phyloP scores from a whole-genome alignment of 2,329 filamentous ascomycete genomes.

The Neurospora sp. region DNA sequence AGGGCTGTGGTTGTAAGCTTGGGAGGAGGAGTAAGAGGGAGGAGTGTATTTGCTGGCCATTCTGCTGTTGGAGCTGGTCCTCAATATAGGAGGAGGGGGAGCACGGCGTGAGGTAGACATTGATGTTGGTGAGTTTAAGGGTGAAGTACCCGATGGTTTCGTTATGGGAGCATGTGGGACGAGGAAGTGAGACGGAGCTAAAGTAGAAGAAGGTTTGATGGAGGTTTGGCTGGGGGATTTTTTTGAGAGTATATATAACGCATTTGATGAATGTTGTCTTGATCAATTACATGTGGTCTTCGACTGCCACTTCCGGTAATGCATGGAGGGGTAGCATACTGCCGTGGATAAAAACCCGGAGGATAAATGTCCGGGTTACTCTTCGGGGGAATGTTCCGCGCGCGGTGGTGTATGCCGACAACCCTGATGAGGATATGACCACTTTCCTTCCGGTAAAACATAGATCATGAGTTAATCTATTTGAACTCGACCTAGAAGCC shows the following conservation, averaged over 20 bases:
- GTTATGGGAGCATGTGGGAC: not conserved
- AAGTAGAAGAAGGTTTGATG: not conserved
- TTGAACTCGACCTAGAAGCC: fast-evolving
- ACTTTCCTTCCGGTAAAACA: not conserved
- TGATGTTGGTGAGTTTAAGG: not conserved
- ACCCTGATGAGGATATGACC: not conserved
- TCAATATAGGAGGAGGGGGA: not conserved
- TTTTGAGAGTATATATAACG: not conserved
- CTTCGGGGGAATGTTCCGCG: not conserved
- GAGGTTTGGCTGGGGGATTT: not conserved
- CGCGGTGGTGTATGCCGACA: not conserved
- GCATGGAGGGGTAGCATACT: not conserved
- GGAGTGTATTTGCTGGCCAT: not conserved
- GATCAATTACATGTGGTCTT: not conserved
- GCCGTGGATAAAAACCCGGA: not conserved
- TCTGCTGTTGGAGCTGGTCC: not conserved
- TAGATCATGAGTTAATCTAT: not conserved
- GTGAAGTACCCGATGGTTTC: not conserved
- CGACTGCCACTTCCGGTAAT: not conserved
- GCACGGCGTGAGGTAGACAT: not conserved
- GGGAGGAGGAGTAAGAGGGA: not conserved
- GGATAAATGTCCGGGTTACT: not conserved
- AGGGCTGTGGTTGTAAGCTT: not conserved
- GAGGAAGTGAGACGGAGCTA: not conserved
- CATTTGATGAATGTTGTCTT: not conserved